Conservation (phyloP, 306 rosid genomes). For the Lithocarpus polystachyus region DNA sequence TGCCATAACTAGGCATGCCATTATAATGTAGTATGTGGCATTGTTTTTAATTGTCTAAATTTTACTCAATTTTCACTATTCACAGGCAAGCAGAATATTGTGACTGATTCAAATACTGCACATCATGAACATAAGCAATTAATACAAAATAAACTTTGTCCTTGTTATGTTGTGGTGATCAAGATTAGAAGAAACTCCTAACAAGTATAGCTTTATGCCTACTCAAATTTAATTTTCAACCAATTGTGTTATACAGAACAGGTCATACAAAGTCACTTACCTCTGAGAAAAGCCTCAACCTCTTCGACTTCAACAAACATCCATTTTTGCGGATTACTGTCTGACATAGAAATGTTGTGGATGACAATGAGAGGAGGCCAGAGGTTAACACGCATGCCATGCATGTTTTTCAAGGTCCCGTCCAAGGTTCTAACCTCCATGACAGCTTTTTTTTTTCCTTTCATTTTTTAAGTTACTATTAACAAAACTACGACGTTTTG, state of each 20-base stretch:
- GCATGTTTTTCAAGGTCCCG: too few species aligned
- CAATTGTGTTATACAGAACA: background rate
- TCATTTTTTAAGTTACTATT: too few species aligned
- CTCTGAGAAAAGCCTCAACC: slow-evolving; percentile 83
- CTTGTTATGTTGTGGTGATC: background rate
- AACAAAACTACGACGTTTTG: too few species aligned
- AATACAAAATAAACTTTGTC: background rate
- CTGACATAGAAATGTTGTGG: slow-evolving; percentile 71
- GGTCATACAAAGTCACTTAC: slow-evolving; percentile 37
- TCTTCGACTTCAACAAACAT: slow-evolving; percentile 68
- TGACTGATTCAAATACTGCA: background rate
- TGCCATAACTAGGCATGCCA: slow-evolving; percentile 31
- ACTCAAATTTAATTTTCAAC: background rate
- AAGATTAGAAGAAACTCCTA: background rate
- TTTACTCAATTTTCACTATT: background rate
- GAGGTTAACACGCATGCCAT: too few species aligned
- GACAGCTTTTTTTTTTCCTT: too few species aligned
- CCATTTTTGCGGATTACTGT: slow-evolving; percentile 68
- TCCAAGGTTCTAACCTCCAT: too few species aligned
- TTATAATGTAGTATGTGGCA: slow-evolving; percentile 13
- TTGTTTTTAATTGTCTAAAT: background rate
- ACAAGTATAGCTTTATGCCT: background rate
- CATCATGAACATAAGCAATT: background rate
- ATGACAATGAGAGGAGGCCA: slow-evolving; percentile 82
- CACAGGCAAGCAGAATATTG: background rate